These are phyloP conservation scores for Fraxinus baroniana DNA, from an alignment of 305 asterid species.

Conservation along the genomic window DNA sequence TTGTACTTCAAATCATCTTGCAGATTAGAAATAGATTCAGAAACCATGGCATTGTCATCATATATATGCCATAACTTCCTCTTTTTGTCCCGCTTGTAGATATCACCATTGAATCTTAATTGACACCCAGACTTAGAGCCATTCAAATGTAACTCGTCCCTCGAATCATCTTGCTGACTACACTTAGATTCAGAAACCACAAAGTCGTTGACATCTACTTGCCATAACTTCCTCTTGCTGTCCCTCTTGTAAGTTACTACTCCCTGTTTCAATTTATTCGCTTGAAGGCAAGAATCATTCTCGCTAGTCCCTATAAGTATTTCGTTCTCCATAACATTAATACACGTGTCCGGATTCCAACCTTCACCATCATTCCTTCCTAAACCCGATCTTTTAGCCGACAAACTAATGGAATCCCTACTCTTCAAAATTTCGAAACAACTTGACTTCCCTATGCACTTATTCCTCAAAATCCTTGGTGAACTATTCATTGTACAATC, in stretches of 20 bases:
- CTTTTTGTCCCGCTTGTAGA: conserved; percentile 35
- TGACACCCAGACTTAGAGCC: not conserved
- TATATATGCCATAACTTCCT: conserved; percentile 26
- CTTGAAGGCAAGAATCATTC: conserved; percentile 17
- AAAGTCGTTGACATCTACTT: conserved; percentile 10
- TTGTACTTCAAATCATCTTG: conserved; percentile 14
- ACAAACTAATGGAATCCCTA: conserved; percentile 30
- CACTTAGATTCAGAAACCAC: conserved; percentile 10
- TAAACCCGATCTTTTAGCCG: conserved; percentile 32
- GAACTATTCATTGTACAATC: conserved; percentile 63
- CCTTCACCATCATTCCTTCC: conserved; percentile 28
- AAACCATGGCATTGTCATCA: not conserved
- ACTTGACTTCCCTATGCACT: conserved; percentile 27
- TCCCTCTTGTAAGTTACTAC: conserved; percentile 38
- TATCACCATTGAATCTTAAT: not conserved
- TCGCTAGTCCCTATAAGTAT: conserved; percentile 23
- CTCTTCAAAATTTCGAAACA: conserved; percentile 27
- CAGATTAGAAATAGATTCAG: conserved; percentile 15
- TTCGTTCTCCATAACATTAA: conserved; percentile 27
- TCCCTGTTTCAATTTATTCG: conserved; percentile 10
- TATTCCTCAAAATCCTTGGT: conserved; percentile 40
- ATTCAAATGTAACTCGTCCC: not conserved
- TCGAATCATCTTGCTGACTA: conserved; percentile 1
- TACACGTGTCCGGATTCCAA: conserved; percentile 27
- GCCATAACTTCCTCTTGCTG: conserved; percentile 27